Evolutionary conservation across 2,329 filamentous ascomycete species (phyloP).

Genomic region (Alternaria viburni): DNA sequence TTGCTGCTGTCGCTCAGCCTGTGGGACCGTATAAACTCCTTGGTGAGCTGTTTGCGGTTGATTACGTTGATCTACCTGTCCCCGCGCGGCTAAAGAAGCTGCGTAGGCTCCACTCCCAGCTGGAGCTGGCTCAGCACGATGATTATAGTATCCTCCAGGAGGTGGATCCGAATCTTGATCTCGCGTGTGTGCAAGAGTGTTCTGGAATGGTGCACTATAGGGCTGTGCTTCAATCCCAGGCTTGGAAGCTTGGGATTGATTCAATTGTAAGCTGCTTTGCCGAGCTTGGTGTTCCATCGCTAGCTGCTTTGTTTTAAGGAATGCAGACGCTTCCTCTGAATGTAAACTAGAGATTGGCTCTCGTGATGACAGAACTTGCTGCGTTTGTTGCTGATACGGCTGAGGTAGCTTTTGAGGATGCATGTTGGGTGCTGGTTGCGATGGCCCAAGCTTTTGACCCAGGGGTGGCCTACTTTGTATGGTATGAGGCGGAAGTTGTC

Average conservation of each 20-base stretch:
- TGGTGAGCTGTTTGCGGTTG: conserved; percentile 10
- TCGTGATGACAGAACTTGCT: conserved; percentile 9
- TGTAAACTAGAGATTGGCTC: conserved; percentile 6
- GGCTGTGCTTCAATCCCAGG: conserved; percentile 2
- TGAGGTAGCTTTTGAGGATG: conserved; percentile 18
- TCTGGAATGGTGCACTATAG: conserved; percentile 7
- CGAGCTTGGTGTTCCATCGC: conserved; percentile 28
- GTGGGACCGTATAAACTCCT: conserved; percentile 5
- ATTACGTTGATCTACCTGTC: conserved; percentile 17
- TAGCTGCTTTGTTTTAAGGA: conserved; percentile 28
- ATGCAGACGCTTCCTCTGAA: conserved; percentile 29
- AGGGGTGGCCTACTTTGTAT: conserved; percentile 25
- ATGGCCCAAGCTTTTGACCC: conserved; percentile 13
- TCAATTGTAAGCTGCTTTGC: conserved; percentile 4
- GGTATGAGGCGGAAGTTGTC: conserved; percentile 18
- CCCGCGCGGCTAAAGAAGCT: conserved; percentile 20
- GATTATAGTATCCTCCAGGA: conserved; percentile 34
- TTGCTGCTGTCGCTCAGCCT: conserved; percentile 3
- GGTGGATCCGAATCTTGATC: conserved; percentile 19
- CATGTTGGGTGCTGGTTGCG: conserved; percentile 20
- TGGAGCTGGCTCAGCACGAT: conserved; percentile 15
- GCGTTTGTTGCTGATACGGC: conserved; percentile 13
- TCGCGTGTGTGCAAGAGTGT: conserved; percentile 6
- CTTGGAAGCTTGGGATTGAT: conserved; percentile 11
- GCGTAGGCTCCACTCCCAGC: conserved; percentile 22